These are phyloP conservation scores for Mercurialis annua DNA, from an alignment of 345 rosid genomes.

Conservation along the genomic window DNA sequence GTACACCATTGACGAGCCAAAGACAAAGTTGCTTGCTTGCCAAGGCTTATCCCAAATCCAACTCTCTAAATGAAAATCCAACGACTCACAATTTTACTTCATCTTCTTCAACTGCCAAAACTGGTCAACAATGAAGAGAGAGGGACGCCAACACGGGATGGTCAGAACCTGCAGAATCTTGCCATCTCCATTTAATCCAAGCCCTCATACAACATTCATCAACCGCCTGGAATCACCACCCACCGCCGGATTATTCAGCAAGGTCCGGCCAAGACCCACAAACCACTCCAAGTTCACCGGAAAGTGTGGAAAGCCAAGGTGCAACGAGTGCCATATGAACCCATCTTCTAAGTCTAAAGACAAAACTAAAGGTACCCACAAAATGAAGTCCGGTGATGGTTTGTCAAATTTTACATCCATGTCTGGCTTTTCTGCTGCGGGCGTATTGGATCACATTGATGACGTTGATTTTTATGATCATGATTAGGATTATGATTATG, in stretches of 20 bases:
- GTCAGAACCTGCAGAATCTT: slow-evolving; percentile 49
- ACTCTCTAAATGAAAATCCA: neutral
- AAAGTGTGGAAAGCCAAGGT: slow-evolving; percentile 44
- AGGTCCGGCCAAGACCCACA: slow-evolving; percentile 43
- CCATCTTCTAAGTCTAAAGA: slow-evolving; percentile 48
- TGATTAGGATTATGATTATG: too few species aligned
- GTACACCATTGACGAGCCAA: neutral
- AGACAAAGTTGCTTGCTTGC: slow-evolving; percentile 27
- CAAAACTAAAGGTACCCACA: slow-evolving; percentile 57
- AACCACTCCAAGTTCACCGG: slow-evolving; percentile 73
- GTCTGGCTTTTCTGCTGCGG: slow-evolving; percentile 54
- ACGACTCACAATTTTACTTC: neutral
- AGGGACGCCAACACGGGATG: slow-evolving; percentile 66
- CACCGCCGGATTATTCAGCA: slow-evolving; percentile 41
- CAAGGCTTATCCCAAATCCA: too few species aligned
- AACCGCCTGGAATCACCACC: slow-evolving; percentile 39
- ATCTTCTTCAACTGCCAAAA: slow-evolving; percentile 8
- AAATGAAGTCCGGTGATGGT: slow-evolving; percentile 44
- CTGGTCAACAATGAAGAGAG: slow-evolving; percentile 50
- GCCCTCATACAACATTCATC: slow-evolving; percentile 30
- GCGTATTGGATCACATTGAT: too few species aligned
- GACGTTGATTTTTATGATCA: slow-evolving; percentile 20
- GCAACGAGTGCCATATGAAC: slow-evolving; percentile 39
- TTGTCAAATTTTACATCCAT: slow-evolving; percentile 32
- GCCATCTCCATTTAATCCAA: slow-evolving; percentile 44